Base-by-base conservation (phyloP, 2,329 filamentous ascomycete genomes). In the Fusarium xyrophilum region DNA sequence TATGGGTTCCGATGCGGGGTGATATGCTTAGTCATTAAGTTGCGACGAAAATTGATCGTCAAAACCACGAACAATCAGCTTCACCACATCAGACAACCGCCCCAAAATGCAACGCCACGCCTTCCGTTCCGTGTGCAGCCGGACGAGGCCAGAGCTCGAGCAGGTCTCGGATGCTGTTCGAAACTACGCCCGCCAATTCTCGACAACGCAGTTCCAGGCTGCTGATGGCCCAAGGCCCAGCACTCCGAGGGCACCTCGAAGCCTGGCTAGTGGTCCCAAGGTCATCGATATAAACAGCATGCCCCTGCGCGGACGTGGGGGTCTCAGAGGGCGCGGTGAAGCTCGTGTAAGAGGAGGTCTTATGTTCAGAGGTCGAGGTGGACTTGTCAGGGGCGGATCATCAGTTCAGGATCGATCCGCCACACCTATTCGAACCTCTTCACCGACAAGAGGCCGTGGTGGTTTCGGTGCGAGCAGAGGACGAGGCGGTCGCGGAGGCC, bases 221-320 rank as follows among this genome's bases (percentile, higher is more conserved):
- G 75, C 75, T 63, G 76, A 79, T 56, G 67, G 64, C 36, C 54
- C 66, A 56, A 59, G 67, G 23, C 54, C 68, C 56, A 60, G 60
- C 33, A 56, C 66, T 39, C 63, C 70, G 42, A 73, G 62, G 38
- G 71, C 72, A 14, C 68, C 76, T 39, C 36, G 65, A 4, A 60
- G 53, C 9, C 48, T 67, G 30, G 28, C 60, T 19, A 68, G 70
- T 17, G 65, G 67, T 36, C 76, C 78, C 27, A 80, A 77, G 60
- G 72, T 83, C 19, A 75, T 84, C 47, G 79, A 81, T 57, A 70
- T 83, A 56, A 76, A 74, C 58, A 81, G 73, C 58, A 71, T 82
- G 15, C 80, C 69, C 25, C 39, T 72, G 27, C 68, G 69, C 12
- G 70, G 69, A 14, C 56, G 68, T 19, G 65, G 70, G 21, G 70